Conservation (phyloP, 192 early-diverging fungal genomes). For the Coemansia sp. region DNA sequence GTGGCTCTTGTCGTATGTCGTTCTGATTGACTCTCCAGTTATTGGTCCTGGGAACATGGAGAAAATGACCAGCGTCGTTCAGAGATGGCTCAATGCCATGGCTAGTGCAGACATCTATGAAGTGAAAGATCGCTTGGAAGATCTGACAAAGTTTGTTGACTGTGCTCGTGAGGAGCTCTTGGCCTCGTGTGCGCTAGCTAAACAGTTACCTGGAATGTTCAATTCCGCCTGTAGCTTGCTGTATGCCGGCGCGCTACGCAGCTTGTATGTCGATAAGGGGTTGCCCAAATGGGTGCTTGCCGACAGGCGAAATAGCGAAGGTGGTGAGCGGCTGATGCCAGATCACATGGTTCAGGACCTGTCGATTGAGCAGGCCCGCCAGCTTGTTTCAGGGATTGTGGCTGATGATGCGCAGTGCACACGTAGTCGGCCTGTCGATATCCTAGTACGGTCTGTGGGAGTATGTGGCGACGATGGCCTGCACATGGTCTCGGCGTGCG, state of each 20-base stretch:
- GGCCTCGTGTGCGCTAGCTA: constrained; percentile 9
- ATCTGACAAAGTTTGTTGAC: constrained; percentile 13
- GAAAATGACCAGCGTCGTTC: constrained; percentile 23
- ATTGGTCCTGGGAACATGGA: constrained; percentile 1
- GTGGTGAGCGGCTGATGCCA: background rate
- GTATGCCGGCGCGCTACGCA: constrained; percentile 37
- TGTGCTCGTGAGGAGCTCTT: constrained; percentile 30
- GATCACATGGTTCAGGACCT: background rate
- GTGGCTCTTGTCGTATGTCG: constrained; percentile 46
- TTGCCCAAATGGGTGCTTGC: constrained; percentile 48
- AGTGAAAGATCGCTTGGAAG: constrained; percentile 21
- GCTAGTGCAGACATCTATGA: constrained; percentile 31
- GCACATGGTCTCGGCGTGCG: constrained; percentile 6
- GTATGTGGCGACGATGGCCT: constrained; percentile 5
- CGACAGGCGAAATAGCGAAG: constrained; percentile 1
- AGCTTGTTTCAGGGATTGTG: constrained; percentile 20
- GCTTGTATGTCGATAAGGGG: constrained; percentile 20
- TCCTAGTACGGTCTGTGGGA: constrained; percentile 23
- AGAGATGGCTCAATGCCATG: constrained; percentile 33
- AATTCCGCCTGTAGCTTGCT: constrained; percentile 46
- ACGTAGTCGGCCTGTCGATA: constrained; percentile 29
- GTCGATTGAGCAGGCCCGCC: constrained; percentile 23
- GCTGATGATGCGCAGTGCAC: constrained; percentile 13
- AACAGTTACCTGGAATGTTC: constrained; percentile 37
- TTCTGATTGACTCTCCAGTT: constrained; percentile 36